Conservation (phyloP, 768 basidiomycete genomes). For the Psilocybe sp. region DNA sequence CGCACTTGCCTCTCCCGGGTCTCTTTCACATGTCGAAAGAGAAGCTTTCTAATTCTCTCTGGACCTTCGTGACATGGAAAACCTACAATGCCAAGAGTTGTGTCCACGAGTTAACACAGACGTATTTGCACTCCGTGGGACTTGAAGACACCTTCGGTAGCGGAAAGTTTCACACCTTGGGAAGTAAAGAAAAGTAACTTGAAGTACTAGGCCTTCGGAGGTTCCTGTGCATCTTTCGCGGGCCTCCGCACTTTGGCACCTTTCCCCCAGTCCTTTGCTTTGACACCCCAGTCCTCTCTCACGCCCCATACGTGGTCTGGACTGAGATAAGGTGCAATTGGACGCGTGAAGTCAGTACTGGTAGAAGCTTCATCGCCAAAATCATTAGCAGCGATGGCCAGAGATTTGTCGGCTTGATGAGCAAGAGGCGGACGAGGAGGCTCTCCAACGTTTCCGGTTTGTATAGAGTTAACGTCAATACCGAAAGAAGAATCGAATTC, state of each 20-base stretch:
- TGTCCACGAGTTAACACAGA: too few relatives aligned
- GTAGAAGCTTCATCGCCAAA: conserved; percentile 7
- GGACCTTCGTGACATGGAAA: too few relatives aligned
- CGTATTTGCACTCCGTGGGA: too few relatives aligned
- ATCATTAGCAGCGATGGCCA: background rate
- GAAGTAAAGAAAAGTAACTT: too few relatives aligned
- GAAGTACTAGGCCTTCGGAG: too few relatives aligned
- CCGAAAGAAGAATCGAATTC: conserved; percentile 2
- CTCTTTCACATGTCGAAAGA: too few relatives aligned
- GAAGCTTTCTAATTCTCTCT: too few relatives aligned
- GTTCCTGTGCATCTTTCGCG: background rate
- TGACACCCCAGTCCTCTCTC: conserved; percentile 11
- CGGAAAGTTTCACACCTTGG: too few relatives aligned
- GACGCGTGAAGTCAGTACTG: conserved; percentile 6
- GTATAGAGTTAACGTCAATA: background rate
- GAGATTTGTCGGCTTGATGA: background rate
- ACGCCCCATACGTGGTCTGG: conserved; percentile 15
- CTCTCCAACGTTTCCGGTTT: too few relatives aligned
- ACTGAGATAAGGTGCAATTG: conserved; percentile 8
- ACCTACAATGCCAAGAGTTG: too few relatives aligned
- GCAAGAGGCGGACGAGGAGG: background rate
- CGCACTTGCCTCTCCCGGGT: too few relatives aligned
- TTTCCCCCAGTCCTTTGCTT: conserved; percentile 8
- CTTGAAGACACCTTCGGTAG: too few relatives aligned
- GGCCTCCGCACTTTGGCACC: conserved; percentile 2